A percentile compares a stretch with the other conserved stretches of the same genome.
Conservation (phyloP, 345 rosid species). For the Raphanus sativus region DNA sequence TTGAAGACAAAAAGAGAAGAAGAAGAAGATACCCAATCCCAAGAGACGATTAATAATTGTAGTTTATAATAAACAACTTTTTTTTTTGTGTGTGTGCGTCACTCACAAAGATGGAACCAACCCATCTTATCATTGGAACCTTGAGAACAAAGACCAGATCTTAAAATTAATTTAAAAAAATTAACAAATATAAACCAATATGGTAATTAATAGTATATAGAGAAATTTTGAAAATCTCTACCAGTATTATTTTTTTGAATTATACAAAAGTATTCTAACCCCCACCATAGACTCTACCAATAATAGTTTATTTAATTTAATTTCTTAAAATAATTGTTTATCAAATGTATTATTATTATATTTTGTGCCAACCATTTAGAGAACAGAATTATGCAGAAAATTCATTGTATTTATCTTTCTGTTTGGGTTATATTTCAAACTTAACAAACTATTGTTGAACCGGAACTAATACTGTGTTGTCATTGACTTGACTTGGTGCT, state of each 20-base stretch:
- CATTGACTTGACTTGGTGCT: constrained; percentile 43
- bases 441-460: neutral
- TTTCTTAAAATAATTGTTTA: too few species aligned
- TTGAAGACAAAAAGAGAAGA: constrained; percentile 42
- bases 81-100: neutral
- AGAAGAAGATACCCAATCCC: constrained; percentile 47
- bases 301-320: neutral
- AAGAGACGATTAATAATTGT: constrained; percentile 45
- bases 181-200: constrained; percentile 16
- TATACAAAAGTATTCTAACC: too few species aligned
- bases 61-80: neutral
- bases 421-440: neutral
- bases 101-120: constrained; percentile 42
- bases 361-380: constrained; percentile 37
- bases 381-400: constrained; percentile 4
- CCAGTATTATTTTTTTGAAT: constrained; percentile 26
- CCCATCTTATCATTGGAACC: constrained; percentile 66
- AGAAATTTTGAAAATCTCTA: constrained; percentile 40
- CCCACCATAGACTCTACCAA: too few species aligned
- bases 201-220: constrained; percentile 29
- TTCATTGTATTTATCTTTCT: neutral
- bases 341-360: neutral
- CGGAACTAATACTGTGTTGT: constrained; percentile 20
- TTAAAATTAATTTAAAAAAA: constrained; percentile 4
- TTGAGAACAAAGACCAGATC: constrained; percentile 50